A percentile compares a stretch with the other conserved stretches of the same genome.
phyloP scores from a whole-genome alignment of 306 rosid species.

The Chamaecrista fasciculata region DNA sequence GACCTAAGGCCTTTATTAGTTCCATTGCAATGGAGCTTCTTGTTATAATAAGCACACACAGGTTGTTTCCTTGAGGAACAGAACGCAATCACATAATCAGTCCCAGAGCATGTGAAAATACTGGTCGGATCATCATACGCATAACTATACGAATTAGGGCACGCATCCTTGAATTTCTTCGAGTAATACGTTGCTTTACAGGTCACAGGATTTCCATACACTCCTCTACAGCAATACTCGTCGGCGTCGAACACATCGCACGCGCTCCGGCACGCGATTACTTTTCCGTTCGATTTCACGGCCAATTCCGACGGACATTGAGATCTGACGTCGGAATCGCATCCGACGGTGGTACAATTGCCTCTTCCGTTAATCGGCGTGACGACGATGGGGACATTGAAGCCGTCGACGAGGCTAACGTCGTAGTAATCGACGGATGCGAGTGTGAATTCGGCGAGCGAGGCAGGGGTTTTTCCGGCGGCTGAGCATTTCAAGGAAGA shows the following conservation, averaged over 20 bases:
- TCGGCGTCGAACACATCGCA: constrained; percentile 79
- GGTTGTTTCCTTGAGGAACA: constrained; percentile 69
- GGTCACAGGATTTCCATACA: constrained; percentile 52
- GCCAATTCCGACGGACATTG: constrained; percentile 59
- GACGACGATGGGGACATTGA: constrained; percentile 60
- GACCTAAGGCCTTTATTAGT: constrained; percentile 45
- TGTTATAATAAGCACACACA: constrained; percentile 65
- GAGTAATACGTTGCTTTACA: constrained; percentile 82
- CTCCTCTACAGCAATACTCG: constrained; percentile 88
- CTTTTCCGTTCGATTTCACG: constrained; percentile 52
- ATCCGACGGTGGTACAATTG: constrained; percentile 65
- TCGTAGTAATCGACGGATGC: constrained; percentile 63
- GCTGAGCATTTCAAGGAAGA: constrained; percentile 45
- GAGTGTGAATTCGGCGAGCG: constrained; percentile 80
- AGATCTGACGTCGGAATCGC: constrained; percentile 57
- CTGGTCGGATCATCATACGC: constrained; percentile 90
- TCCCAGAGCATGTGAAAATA: constrained; percentile 67
- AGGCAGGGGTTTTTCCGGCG: constrained; percentile 75
- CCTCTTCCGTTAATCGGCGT: constrained; percentile 64
- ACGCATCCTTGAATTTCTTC: constrained; percentile 69
- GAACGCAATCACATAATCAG: constrained; percentile 69
- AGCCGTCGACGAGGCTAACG: constrained; percentile 91
- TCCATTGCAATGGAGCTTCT: constrained; percentile 61
- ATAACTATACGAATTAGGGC: constrained; percentile 84
- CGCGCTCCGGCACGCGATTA: constrained; percentile 74